Evolutionary conservation across 257 asterid genomes (phyloP).

Genomic region (Catharanthus roseus): DNA sequence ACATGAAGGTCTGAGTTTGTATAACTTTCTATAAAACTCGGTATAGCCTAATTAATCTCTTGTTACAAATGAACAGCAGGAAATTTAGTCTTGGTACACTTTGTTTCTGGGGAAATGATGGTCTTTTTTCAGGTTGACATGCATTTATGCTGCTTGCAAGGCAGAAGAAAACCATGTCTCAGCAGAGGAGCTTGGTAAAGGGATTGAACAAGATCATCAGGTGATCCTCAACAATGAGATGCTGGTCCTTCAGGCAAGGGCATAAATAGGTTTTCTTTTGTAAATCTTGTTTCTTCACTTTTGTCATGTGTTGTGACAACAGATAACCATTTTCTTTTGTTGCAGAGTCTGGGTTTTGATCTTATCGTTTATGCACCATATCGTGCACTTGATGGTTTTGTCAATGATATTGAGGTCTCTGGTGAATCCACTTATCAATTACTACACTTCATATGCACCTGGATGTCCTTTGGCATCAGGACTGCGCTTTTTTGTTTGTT

Average conservation of each 20-base stretch:
- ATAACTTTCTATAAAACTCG: neutral
- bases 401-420: conserved; percentile 66
- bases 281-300: conserved; percentile 12
- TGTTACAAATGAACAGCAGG: neutral
- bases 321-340: conserved; percentile 12
- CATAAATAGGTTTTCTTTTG: conserved; percentile 10
- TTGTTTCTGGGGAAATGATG: neutral
- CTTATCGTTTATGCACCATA: conserved; percentile 94
- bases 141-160: conserved; percentile 96
- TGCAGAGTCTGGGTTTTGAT: conserved; percentile 94
- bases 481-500: neutral
- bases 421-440: conserved; percentile 3
- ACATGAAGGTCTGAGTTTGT: neutral
- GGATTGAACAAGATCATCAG: conserved; percentile 91
- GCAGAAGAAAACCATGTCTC: conserved; percentile 98
- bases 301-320: conserved; percentile 3
- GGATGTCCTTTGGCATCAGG: neutral
- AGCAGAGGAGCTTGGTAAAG: conserved; percentile 99
- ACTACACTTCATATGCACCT: neutral
- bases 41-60: neutral
- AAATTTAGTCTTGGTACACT: neutral
- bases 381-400: conserved; percentile 84
- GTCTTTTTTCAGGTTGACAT: conserved; percentile 69
- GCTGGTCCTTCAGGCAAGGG: conserved; percentile 86
- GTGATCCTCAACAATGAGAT: conserved; percentile 85